Evolutionary conservation across 129 eudicot species (phyloP), one percentile per base, ranked within the genome.

Genomic region (Lonicera japonica): DNA sequence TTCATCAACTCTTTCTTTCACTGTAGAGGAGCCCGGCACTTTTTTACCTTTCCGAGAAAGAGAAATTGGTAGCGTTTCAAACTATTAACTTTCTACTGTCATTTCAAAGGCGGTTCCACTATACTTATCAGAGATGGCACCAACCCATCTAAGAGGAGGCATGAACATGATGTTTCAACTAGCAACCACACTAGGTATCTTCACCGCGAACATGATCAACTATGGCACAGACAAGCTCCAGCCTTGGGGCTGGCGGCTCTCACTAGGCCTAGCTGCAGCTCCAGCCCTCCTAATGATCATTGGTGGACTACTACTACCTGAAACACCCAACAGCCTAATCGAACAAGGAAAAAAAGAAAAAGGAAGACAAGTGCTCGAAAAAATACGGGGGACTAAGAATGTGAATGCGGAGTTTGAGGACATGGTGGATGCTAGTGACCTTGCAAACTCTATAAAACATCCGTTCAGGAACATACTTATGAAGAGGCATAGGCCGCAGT

Each of bases 241-340:
- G 11, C 81, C 81, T 19, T 92, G 90, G 98, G 98, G 98, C 10
- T 91, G 98, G 98, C 73, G 98, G 61, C 88, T 91, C 25, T 91
- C 98, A 2, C 88, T 91, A 0, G 98, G 96, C 24, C 78, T 87
- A 24, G 95, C 98, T 2, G 98, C 96, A 29, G 86, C 73, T 5
- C 98, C 98, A 3, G 98, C 98, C 3, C 56, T 77, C 46, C 25
- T 91, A 23, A 91, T 91, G 96, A 87, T 95, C 19, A 29, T 85
- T 3, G 98, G 98, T 4, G 96, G 96, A 43, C 1, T 91, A 43
- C 74, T 91, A 14, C 87, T 91, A 24, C 98, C 98, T 0, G 98
- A 91, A 72, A 91, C 98, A n/a, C 98, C 98, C 40, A 91, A 87
- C 74, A 91, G 98, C 79, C 53, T 91, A 34, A 87, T 91, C 50